A percentile compares a stretch with the other conserved stretches of the same genome.
Evolutionary conservation across 1,284 basidiomycete genomes (phyloP).

Genomic region (Pulchroboletus neoregius): DNA sequence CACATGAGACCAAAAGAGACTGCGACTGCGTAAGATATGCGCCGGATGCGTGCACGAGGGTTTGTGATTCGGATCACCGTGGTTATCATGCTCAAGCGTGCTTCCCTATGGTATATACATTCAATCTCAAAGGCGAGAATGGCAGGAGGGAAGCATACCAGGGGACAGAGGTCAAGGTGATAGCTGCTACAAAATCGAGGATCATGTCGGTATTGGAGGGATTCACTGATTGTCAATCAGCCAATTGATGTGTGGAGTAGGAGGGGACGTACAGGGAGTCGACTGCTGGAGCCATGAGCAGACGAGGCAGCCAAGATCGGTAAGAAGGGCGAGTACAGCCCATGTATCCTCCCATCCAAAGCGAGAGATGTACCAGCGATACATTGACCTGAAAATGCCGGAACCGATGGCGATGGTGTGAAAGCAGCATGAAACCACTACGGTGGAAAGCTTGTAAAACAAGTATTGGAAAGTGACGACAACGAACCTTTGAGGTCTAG

Average conservation of each 20-base stretch:
- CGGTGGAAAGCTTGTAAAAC: neutral
- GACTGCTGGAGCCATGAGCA: slow-evolving; percentile 10
- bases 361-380: slow-evolving; percentile 15
- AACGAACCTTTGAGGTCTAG: slow-evolving; percentile 17
- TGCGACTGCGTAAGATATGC: slow-evolving; percentile 5
- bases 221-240: slow-evolving; percentile 1
- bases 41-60: neutral
- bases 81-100: slow-evolving; percentile 20
- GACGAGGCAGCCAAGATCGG: slow-evolving; percentile 11
- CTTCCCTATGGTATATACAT: slow-evolving; percentile 4
- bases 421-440: slow-evolving; percentile 10
- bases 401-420: slow-evolving; percentile 13
- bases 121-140: neutral
- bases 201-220: neutral
- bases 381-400: slow-evolving; percentile 17
- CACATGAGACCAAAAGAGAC: slow-evolving; percentile 18
- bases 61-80: slow-evolving; percentile 13
- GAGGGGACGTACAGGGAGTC: slow-evolving; percentile 3
- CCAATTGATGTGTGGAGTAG: neutral
- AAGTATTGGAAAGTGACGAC: neutral
- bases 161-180: slow-evolving; percentile 7
- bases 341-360: slow-evolving; percentile 22
- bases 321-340: slow-evolving; percentile 19
- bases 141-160: slow-evolving; percentile 10
- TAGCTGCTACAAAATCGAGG: slow-evolving; percentile 3